phyloP scores from a whole-genome alignment of 108 stramenopile species.

The Cyclostephanos invisitatus region DNA sequence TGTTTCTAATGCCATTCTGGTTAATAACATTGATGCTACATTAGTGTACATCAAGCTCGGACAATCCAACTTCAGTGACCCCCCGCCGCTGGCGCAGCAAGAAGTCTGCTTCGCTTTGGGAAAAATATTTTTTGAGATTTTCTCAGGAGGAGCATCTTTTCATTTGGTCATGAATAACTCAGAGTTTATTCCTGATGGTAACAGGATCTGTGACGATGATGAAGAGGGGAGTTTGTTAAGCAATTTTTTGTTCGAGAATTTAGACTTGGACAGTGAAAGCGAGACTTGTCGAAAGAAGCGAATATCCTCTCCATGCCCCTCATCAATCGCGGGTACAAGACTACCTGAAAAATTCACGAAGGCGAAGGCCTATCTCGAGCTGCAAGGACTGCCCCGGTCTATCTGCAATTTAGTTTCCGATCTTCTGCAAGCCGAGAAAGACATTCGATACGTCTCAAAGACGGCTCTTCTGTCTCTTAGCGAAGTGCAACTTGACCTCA shows the following conservation, averaged over 20 bases:
- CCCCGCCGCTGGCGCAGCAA: not conserved
- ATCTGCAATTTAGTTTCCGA: not conserved
- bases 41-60: not conserved
- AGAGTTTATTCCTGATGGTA: not conserved
- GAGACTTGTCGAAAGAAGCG: not conserved
- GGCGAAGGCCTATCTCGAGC: not conserved
- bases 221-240: not conserved
- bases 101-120: conserved; percentile 5
- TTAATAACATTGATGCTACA: not conserved
- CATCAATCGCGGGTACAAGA: not conserved
- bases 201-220: not conserved
- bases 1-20: not conserved
- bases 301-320: not conserved
- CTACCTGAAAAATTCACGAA: not conserved
- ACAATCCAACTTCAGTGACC: not conserved
- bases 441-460: not conserved
- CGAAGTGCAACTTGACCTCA: not conserved
- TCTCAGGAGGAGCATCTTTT: not conserved
- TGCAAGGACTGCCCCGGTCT: not conserved
- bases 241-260: not conserved
- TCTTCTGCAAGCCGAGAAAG: not conserved
- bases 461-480: not conserved
- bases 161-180: not conserved
- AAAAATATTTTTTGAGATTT: conserved; percentile 5
- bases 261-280: not conserved